phyloP scores from a whole-genome alignment of 2,329 filamentous ascomycete species.

The Penicillium sp. region DNA sequence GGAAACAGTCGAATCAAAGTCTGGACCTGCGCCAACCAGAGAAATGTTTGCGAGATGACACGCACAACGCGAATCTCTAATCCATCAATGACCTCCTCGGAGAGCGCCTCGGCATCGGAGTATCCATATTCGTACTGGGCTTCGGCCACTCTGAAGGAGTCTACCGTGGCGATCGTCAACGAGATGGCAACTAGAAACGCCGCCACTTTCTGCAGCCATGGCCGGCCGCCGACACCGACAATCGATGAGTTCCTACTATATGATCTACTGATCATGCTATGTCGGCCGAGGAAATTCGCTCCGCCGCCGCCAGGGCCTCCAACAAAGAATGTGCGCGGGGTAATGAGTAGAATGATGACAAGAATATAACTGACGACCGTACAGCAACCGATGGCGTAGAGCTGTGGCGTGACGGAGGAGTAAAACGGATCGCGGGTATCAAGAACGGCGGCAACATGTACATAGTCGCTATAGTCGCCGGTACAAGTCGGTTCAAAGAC shows the following conservation, averaged over 20 bases:
- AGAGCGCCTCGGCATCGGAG: constrained; percentile 76
- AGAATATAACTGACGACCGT: constrained; percentile 91
- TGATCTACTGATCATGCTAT: constrained; percentile 82
- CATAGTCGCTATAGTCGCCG: constrained; percentile 31
- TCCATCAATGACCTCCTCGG: constrained; percentile 77
- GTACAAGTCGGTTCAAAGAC: constrained; percentile 54
- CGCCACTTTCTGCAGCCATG: constrained; percentile 83
- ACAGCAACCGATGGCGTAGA: constrained; percentile 87
- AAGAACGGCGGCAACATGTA: constrained; percentile 54
- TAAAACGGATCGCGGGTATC: constrained; percentile 87
- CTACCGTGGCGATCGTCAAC: constrained; percentile 86
- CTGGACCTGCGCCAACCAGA: constrained; percentile 97
- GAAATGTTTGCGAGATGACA: constrained; percentile 90
- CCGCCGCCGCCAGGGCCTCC: constrained; percentile 63
- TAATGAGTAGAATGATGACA: constrained; percentile 90
- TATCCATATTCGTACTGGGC: constrained; percentile 76
- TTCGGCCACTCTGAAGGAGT: constrained; percentile 84
- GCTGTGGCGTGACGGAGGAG: constrained; percentile 87
- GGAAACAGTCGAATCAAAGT: constrained; percentile 94
- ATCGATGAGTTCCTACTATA: constrained; percentile 64
- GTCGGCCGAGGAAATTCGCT: constrained; percentile 74
- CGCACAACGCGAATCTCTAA: constrained; percentile 86
- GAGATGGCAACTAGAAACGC: constrained; percentile 71
- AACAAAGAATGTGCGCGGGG: constrained; percentile 88
- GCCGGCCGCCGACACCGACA: constrained; percentile 84